Percentiles rank a stretch among this genome's conserved stretches.
These are phyloP conservation scores for Malassezia pachydermatis DNA, from an alignment of 1,284 basidiomycete genomes.

Conservation along the genomic window DNA sequence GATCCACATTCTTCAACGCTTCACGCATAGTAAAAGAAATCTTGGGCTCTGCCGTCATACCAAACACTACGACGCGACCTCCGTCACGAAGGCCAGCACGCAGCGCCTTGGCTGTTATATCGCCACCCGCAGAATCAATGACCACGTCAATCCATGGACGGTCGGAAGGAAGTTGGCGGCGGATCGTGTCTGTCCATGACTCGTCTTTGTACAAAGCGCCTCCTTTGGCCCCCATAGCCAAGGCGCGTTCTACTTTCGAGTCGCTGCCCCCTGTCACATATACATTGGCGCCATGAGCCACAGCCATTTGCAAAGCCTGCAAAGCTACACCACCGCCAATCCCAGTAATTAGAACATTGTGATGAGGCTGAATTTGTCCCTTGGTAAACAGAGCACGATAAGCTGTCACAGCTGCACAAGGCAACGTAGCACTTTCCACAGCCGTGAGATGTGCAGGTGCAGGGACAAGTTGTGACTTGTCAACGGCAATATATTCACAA, in stretches of 20 bases:
- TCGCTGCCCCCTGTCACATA: slow-evolving; percentile 68
- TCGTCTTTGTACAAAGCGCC: slow-evolving; percentile 66
- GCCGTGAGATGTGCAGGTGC: slow-evolving; percentile 64
- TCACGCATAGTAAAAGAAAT: slow-evolving; percentile 66
- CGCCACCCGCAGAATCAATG: slow-evolving; percentile 70
- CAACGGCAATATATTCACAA: slow-evolving; percentile 64
- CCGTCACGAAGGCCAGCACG: slow-evolving; percentile 58
- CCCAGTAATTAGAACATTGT: slow-evolving; percentile 62
- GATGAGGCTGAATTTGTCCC: slow-evolving; percentile 57
- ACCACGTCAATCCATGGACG: slow-evolving; percentile 58
- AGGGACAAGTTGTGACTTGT: slow-evolving; percentile 59
- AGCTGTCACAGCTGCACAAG: slow-evolving; percentile 66
- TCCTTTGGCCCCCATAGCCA: slow-evolving; percentile 63
- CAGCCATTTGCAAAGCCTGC: slow-evolving; percentile 63
- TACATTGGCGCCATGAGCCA: slow-evolving; percentile 66
- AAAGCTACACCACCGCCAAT: slow-evolving; percentile 65
- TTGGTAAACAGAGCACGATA: slow-evolving; percentile 71
- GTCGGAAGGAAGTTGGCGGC: slow-evolving; percentile 52
- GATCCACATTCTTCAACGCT: slow-evolving; percentile 64
- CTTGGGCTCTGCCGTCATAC: slow-evolving; percentile 58
- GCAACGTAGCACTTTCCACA: slow-evolving; percentile 64
- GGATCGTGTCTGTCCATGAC: slow-evolving; percentile 61
- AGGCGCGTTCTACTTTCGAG: slow-evolving; percentile 62
- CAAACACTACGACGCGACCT: slow-evolving; percentile 58
- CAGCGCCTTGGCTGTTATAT: slow-evolving; percentile 58